These are phyloP conservation scores for Solanum hybrid DNA, from an alignment of 305 asterid species.

Conservation along the genomic window DNA sequence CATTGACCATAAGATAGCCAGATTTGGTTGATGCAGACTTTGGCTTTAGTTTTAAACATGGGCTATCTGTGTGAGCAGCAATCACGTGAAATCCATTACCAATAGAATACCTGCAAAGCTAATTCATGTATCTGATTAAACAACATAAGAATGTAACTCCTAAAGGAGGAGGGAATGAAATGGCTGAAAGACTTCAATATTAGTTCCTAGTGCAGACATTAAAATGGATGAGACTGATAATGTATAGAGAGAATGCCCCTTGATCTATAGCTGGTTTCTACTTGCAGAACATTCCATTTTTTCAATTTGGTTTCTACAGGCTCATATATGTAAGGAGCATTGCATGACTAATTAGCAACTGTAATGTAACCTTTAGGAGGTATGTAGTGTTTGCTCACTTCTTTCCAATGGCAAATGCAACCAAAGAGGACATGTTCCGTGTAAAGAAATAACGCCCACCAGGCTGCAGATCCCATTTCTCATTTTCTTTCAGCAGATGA, in stretches of 20 bases:
- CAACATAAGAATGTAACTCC: not conserved
- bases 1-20: constrained; percentile 90
- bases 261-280: not conserved
- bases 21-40: constrained; percentile 76
- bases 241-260: not conserved
- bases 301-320: not conserved
- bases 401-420: constrained; percentile 88
- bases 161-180: not conserved
- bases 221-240: not conserved
- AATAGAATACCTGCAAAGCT: constrained; percentile 71
- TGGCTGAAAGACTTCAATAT: not conserved
- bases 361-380: not conserved
- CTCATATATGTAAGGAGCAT: constrained; percentile 1
- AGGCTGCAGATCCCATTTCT: constrained; percentile 85
- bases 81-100: constrained; percentile 88
- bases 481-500: constrained; percentile 74
- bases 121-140: constrained; percentile 19
- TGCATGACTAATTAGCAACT: constrained; percentile 4
- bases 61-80: constrained; percentile 98
- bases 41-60: constrained; percentile 95
- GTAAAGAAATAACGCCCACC: constrained; percentile 97
- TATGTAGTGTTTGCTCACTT: constrained; percentile 47
- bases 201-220: not conserved
- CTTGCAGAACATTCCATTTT: not conserved
- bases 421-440: constrained; percentile 87